Evolutionary conservation across 2,329 filamentous ascomycete species (phyloP).

Genomic region (Xylaria sp.): DNA sequence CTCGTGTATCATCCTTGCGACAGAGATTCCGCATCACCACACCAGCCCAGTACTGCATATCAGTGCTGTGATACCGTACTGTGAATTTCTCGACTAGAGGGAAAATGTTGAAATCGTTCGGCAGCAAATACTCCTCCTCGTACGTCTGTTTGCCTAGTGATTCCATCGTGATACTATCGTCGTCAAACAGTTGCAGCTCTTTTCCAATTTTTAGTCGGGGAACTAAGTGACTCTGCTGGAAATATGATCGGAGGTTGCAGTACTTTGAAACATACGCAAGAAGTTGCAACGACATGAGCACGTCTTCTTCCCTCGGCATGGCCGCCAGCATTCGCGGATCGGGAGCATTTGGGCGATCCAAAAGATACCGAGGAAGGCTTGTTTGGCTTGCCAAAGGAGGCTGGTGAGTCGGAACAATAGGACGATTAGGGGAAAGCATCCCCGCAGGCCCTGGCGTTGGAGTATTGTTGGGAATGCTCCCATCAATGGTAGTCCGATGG

Average conservation of each 20-base stretch:
- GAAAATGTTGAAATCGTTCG: slow-evolving; percentile 98
- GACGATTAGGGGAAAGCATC: slow-evolving; percentile 75
- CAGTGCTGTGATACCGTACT: slow-evolving; percentile 88
- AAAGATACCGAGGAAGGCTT: slow-evolving; percentile 78
- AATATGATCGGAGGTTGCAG: slow-evolving; percentile 93
- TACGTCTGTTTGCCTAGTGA: slow-evolving; percentile 59
- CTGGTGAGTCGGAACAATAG: slow-evolving; percentile 73
- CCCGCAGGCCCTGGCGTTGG: slow-evolving; percentile 70
- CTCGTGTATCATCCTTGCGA: slow-evolving; percentile 93
- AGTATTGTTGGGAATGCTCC: slow-evolving; percentile 77
- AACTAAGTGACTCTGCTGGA: slow-evolving; percentile 92
- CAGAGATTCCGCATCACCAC: slow-evolving; percentile 99
- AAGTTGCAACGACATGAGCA: slow-evolving; percentile 95
- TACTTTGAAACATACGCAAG: slow-evolving; percentile 98
- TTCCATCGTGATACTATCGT: slow-evolving; percentile 58
- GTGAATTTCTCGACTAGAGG: slow-evolving; percentile 98
- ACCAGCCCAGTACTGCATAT: slow-evolving; percentile 99
- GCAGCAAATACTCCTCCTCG: slow-evolving; percentile 85
- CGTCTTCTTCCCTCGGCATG: slow-evolving; percentile 96
- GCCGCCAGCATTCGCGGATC: slow-evolving; percentile 79
- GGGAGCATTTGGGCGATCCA: slow-evolving; percentile 73
- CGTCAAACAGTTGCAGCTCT: slow-evolving; percentile 81
- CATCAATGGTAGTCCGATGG: slow-evolving; percentile 82
- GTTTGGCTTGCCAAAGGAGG: slow-evolving; percentile 70
- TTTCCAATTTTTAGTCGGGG: slow-evolving; percentile 88